Base-by-base conservation (phyloP, 2,329 filamentous ascomycete species). In the Colletotrichum higginsianum region DNA sequence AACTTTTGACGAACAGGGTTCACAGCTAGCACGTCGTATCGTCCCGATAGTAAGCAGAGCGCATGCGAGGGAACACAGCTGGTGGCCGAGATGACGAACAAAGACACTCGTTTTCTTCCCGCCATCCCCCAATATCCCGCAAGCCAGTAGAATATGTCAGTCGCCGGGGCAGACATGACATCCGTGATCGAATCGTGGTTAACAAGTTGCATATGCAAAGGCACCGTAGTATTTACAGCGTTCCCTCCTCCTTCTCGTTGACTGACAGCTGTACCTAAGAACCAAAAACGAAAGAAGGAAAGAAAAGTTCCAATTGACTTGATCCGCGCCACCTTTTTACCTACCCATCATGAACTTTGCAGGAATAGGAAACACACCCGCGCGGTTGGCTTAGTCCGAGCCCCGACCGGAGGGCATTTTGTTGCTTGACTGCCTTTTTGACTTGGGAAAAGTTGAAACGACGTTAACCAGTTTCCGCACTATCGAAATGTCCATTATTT, bases 271-370 rank as follows among this genome's bases (percentile, higher is more conserved):
- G 30, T 35, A 35, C 30, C 30, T 8, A 35, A 13, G 7, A 53
- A 26, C 12, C 16, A 15, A 35, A 21, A 26, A 64, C 38, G 40
- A 26, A 35, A 13, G 30, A 57, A 57, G 30, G 23, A 4, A 40
- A 38, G 12, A 67, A 50, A 21, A 55, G 38, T 49, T 42, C 26
- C 23, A 26, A 26, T 42, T 23, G 35, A 38, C 38, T 13, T 38
- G 44, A 35, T 55, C 52, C 53, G 65, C 65, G 47, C 65, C 57
- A 49, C 60, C 65, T 60, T 72, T 72, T 71, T 68, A 42, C 58
- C 60, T 69, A 52, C 38, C 69, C 53, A 50, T 46, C 69, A 50
- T 52, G 53, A 64, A 58, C 40, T 55, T 35, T 66, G 53, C 53
- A 38, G 60, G 69, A 21, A 69, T 58, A 61, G 40, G 38, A 30